Base-by-base conservation (phyloP, 2,329 filamentous ascomycete species). In the Xylariaceae sp. region DNA sequence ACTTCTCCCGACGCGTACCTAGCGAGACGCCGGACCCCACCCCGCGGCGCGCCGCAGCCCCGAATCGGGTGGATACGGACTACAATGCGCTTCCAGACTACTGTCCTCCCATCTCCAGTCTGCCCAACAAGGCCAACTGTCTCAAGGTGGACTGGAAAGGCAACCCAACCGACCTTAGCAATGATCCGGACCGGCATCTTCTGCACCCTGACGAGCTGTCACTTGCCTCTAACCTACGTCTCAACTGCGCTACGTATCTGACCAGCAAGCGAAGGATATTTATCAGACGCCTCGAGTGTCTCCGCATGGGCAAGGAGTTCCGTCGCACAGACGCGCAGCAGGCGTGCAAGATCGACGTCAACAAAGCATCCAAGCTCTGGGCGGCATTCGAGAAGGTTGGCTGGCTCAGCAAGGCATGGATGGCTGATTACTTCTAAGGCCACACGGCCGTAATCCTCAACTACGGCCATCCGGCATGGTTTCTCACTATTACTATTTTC, bases 261-360 rank as follows among this genome's bases (percentile, higher is more conserved):
- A 89, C 84, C 39, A 92, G 84, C 67, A 96, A 95, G 70, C 80
- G 90, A 38, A 81, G 88, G 39, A 90, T 96, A 53, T 96, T 96
- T 57, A 68, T 81, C 35, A 77, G 78, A 31, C 77, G 85, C 25
- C 72, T 90, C 21, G 75, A 82, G 32, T 75, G 73, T 39, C 74
- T 79, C 2, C 63, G 66, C 36, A 77, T 76, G 22, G 73, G 74
- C 54, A 92, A 93, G 60, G 83, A 89, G 51, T 95, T 94, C 58
- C 80, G 86, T 57, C 94, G 94, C 72, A 96, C 90, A 1, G 86
- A 94, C 55, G 87, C 88, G 5, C 90, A 96, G 59, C 85, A 94
- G 57, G 87, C 86, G n/a, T 94, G 87, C 72, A 93, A 93, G 67
- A 94, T 95, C 44, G 90, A 96, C 51, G 90, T 96, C 57, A 95